Evolutionary conservation across 1,284 basidiomycete genomes (phyloP).

Genomic region (Ustilago loliicola): DNA sequence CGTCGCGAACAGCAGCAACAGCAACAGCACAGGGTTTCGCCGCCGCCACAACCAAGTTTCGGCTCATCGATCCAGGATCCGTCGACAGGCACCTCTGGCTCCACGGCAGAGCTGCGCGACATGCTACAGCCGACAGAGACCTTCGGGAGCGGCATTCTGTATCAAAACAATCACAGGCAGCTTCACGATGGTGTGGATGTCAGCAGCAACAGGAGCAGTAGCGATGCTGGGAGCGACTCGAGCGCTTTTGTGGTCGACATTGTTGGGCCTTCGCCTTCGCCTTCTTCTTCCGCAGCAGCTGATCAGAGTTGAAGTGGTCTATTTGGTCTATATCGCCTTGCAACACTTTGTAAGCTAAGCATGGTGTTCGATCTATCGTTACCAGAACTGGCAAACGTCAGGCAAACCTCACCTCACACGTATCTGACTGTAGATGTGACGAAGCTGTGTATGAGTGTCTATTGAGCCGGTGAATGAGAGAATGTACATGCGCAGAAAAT

Average conservation of each 20-base stretch:
- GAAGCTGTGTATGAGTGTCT: slow-evolving; percentile 13
- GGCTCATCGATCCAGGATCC: not conserved
- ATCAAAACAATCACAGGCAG: not conserved
- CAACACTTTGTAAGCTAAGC: not conserved
- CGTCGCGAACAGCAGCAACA: not conserved
- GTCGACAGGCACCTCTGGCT: not conserved
- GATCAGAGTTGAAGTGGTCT: not conserved
- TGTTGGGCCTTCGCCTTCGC: not conserved
- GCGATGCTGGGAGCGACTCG: slow-evolving; percentile 9
- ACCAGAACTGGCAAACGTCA: not conserved
- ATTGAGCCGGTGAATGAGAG: slow-evolving; percentile 11
- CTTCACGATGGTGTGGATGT: not conserved
- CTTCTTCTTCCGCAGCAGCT: slow-evolving; percentile 6
- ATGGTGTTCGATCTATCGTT: not conserved
- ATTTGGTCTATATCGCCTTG: no score
- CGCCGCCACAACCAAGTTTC: not conserved
- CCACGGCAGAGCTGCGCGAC: slow-evolving; percentile 8
- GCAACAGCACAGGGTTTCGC: not conserved
- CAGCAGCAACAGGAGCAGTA: slow-evolving; percentile 1
- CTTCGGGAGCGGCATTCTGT: not conserved
- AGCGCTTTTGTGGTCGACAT: slow-evolving; percentile 6
- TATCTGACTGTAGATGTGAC: not conserved
- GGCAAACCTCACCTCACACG: not conserved
- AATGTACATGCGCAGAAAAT: not conserved
- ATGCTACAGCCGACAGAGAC: not conserved